Evolutionary conservation across 352 stramenopile genomes (phyloP).

Genomic region (Phytopythium delawarense): DNA sequence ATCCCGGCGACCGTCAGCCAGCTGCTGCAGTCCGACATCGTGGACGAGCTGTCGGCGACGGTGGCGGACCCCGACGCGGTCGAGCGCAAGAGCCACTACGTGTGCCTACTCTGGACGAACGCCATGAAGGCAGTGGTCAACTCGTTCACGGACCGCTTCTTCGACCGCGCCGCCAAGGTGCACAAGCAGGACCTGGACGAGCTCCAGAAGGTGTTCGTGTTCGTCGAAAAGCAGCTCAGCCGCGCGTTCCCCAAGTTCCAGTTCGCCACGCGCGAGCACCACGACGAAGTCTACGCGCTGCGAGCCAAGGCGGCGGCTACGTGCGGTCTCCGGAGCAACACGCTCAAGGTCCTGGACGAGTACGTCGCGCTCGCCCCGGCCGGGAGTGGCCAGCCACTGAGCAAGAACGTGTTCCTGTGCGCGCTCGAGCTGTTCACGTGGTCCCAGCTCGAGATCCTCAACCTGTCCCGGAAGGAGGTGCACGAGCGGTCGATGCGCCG

Average conservation of each 20-base stretch:
- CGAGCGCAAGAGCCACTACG: constrained; percentile 25
- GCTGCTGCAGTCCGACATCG: constrained; percentile 42
- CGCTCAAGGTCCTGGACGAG: constrained; percentile 56
- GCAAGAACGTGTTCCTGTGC: constrained; percentile 35
- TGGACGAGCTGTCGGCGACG: constrained; percentile 23
- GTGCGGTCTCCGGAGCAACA: constrained; percentile 33
- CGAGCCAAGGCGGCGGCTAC: constrained; percentile 59
- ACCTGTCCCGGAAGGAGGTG: constrained; percentile 37
- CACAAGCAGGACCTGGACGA: constrained; percentile 35
- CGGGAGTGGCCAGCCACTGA: constrained; percentile 3
- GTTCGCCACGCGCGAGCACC: constrained; percentile 35
- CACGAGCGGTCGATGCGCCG: constrained; percentile 28
- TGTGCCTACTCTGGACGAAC: constrained; percentile 46
- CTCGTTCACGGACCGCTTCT: constrained; percentile 59
- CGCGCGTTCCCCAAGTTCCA: constrained; percentile 48
- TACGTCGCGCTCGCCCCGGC: constrained; percentile 35
- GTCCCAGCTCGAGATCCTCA: constrained; percentile 48
- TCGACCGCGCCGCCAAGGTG: constrained; percentile 34
- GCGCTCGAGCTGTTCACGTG: constrained; percentile 54
- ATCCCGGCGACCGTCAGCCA: constrained; percentile 61
- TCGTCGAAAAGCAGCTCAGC: constrained; percentile 54
- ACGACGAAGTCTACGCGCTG: constrained; percentile 51
- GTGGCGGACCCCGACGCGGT: background rate
- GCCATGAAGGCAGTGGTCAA: constrained; percentile 59
- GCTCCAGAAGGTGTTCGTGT: constrained; percentile 50